These are phyloP conservation scores for Penicillium hesseltinei DNA, from an alignment of 2,329 filamentous ascomycete genomes.

Conservation along the genomic window DNA sequence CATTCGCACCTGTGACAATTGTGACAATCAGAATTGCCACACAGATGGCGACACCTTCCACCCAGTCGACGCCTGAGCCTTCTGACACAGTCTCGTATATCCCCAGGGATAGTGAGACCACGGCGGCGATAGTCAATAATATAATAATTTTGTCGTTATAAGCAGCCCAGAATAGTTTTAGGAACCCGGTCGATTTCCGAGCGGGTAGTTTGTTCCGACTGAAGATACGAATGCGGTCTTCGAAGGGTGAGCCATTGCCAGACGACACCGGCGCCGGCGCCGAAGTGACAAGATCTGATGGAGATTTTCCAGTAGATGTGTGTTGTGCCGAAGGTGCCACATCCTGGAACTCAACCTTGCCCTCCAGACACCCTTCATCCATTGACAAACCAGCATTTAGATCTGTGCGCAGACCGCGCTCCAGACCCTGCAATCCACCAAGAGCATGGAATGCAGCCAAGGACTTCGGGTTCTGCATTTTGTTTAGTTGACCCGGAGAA, in stretches of 20 bases:
- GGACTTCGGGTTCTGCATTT: constrained; percentile 87
- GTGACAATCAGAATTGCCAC: constrained; percentile 65
- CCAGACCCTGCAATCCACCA: constrained; percentile 73
- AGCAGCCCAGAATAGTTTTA: constrained; percentile 63
- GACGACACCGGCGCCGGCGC: constrained; percentile 6
- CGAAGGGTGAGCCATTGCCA: constrained; percentile 38
- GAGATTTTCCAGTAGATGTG: constrained; percentile 17
- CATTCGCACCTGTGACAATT: constrained; percentile 61
- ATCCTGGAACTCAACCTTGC: constrained; percentile 69
- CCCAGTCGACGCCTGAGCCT: constrained; percentile 58
- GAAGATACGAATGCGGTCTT: constrained; percentile 61
- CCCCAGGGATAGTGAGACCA: constrained; percentile 67
- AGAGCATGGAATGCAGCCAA: constrained; percentile 76
- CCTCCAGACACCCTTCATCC: constrained; percentile 68
- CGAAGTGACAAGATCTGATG: neutral
- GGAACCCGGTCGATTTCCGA: constrained; percentile 61
- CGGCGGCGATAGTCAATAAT: constrained; percentile 64
- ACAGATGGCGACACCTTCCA: constrained; percentile 66
- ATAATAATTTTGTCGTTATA: constrained; percentile 75
- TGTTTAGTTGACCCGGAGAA: constrained; percentile 72
- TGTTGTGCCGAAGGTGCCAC: constrained; percentile 46
- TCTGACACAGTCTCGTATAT: constrained; percentile 64
- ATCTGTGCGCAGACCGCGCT: constrained; percentile 73
- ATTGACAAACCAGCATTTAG: constrained; percentile 69
- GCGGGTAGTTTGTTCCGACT: constrained; percentile 62